Evolutionary conservation across 129 eudicot genomes (phyloP).

Genomic region (Pulicaria dysenterica): DNA sequence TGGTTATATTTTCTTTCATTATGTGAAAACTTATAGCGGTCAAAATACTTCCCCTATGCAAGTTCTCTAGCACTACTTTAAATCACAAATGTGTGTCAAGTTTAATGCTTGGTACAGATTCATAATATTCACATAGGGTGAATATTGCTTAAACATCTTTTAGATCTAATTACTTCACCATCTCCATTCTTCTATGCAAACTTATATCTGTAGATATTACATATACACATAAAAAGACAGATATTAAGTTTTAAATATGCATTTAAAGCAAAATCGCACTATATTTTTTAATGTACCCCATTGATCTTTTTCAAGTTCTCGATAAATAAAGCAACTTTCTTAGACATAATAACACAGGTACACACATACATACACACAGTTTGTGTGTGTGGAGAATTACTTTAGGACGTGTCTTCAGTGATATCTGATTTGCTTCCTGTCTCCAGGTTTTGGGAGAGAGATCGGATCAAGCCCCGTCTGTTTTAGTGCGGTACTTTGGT

Average conservation of each 20-base stretch:
- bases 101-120: too few relatives aligned
- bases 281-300: neutral
- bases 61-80: too few relatives aligned
- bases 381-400: constrained; percentile 12
- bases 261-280: neutral
- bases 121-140: too few relatives aligned
- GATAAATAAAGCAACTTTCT: neutral
- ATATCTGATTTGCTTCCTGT: neutral
- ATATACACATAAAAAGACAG: neutral
- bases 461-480: constrained; percentile 15
- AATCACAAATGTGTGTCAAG: too few relatives aligned
- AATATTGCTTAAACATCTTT: too few relatives aligned
- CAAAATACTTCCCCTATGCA: too few relatives aligned
- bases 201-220: neutral
- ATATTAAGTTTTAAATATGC: neutral
- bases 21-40: too few relatives aligned
- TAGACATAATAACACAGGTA: constrained; percentile 6
- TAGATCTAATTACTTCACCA: too few relatives aligned
- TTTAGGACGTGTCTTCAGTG: neutral
- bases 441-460: constrained; percentile 30
- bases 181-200: too few relatives aligned
- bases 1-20: neutral
- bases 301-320: neutral
- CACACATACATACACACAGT: constrained; percentile 2
- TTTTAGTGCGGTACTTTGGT: constrained; percentile 42